phyloP scores from a whole-genome alignment of 345 rosid genomes.

The Citrus trifoliata region DNA sequence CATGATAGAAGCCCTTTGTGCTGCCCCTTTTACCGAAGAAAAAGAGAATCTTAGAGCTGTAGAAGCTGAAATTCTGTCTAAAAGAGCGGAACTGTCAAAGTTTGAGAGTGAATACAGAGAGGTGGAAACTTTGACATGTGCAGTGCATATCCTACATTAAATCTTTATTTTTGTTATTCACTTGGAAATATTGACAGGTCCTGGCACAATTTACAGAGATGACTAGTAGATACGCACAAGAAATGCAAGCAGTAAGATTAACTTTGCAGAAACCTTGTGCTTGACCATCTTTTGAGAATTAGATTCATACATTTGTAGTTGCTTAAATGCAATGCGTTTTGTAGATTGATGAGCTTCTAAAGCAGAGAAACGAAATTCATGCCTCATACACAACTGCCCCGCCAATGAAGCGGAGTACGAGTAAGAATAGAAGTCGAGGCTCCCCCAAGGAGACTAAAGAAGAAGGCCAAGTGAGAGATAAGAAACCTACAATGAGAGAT shows the following conservation, averaged over 20 bases:
- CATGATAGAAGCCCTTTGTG: constrained; percentile 85
- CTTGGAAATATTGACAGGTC: constrained; percentile 43
- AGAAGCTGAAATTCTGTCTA: constrained; percentile 80
- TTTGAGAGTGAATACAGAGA: constrained; percentile 95
- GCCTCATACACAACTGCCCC: constrained; percentile 68
- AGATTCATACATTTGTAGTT: constrained; percentile 1
- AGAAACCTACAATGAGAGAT: constrained; percentile 50
- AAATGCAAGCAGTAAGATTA: constrained; percentile 84
- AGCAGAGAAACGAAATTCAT: constrained; percentile 77
- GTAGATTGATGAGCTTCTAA: constrained; percentile 91
- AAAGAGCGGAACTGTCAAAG: constrained; percentile 79
- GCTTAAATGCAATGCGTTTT: constrained; percentile 1
- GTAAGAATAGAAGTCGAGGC: constrained; percentile 61
- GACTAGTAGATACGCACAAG: constrained; percentile 87
- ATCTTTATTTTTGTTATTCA: constrained; percentile 8
- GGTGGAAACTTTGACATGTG: constrained; percentile 33
- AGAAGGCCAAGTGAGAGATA: constrained; percentile 57
- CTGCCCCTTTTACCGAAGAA: constrained; percentile 68
- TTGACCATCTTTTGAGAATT: not conserved
- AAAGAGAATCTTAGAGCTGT: constrained; percentile 81
- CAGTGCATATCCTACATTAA: not conserved
- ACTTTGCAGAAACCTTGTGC: not conserved
- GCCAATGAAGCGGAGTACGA: constrained; percentile 58
- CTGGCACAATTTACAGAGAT: constrained; percentile 83
- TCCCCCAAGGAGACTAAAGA: constrained; percentile 57